phyloP scores from a whole-genome alignment of 331 rosid genomes.

The Prunus yedoensis region DNA sequence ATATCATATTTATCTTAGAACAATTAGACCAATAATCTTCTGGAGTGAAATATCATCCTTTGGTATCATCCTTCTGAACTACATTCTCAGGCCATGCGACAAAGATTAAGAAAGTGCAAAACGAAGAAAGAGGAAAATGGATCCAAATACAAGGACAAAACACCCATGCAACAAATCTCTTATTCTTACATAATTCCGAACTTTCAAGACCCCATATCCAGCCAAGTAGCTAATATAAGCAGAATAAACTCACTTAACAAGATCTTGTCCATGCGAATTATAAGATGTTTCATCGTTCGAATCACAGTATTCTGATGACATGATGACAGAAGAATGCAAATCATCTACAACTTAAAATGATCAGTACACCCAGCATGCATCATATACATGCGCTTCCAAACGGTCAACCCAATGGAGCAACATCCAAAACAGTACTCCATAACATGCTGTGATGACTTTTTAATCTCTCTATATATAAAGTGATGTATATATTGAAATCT shows the following conservation, averaged over 20 bases:
- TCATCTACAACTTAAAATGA: not conserved
- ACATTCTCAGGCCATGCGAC: not conserved
- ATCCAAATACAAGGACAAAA: constrained; percentile 9
- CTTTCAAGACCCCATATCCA: constrained; percentile 7
- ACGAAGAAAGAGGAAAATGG: constrained; percentile 1
- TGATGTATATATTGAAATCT: not conserved
- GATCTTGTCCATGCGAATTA: constrained; percentile 50
- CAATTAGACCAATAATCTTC: not conserved
- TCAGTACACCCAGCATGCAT: not conserved
- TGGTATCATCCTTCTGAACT: not conserved
- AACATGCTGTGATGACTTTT: not conserved
- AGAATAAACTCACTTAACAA: constrained; percentile 20
- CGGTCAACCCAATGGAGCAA: not conserved
- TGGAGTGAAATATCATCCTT: not conserved
- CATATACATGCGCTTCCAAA: constrained; percentile 6
- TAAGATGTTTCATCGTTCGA: constrained; percentile 28
- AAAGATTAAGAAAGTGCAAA: not conserved
- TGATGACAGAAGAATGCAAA: not conserved
- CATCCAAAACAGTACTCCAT: not conserved
- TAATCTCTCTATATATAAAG: not conserved
- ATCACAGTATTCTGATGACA: constrained; percentile 2
- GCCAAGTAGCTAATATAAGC: constrained; percentile 11
- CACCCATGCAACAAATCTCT: not conserved
- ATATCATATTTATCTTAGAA: not conserved
- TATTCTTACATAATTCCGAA: not conserved